Percentiles rank a stretch among this genome's conserved stretches.
Evolutionary conservation across 148 eudicot species (phyloP).

Genomic region (Camellia japonica): DNA sequence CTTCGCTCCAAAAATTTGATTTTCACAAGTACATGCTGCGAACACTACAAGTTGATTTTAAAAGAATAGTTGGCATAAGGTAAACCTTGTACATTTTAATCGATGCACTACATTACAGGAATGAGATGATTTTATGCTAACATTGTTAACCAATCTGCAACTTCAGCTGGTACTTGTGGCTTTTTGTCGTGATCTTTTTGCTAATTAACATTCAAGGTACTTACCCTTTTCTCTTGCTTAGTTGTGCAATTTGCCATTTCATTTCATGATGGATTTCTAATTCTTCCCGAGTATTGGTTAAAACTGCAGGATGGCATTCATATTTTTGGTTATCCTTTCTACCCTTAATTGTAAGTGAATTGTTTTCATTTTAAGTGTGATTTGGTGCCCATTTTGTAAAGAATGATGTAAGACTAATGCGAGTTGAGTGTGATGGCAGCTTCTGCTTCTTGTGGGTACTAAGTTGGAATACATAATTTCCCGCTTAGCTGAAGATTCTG

Average conservation of each 20-base stretch:
- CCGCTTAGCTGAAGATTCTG: constrained; percentile 65
- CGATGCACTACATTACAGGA: not conserved
- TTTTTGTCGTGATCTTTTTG: constrained; percentile 85
- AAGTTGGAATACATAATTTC: constrained; percentile 77
- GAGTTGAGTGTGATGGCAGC: constrained; percentile 41
- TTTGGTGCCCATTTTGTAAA: not conserved
- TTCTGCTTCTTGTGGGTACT: constrained; percentile 83
- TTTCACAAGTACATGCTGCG: constrained; percentile 80
- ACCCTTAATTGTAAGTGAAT: constrained; percentile 68
- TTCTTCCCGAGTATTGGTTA: not conserved
- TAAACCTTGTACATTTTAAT: constrained; percentile 19
- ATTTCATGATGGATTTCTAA: not conserved
- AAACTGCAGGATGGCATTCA: constrained; percentile 77
- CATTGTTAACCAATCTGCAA: constrained; percentile 15
- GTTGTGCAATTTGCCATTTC: not conserved
- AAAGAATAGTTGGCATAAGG: constrained; percentile 87
- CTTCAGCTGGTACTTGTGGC: constrained; percentile 95
- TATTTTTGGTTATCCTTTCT: constrained; percentile 89
- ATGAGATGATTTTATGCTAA: not conserved
- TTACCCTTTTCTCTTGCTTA: not conserved
- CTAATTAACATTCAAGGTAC: constrained; percentile 74
- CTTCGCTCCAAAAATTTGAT: constrained; percentile 42
- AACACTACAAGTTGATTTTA: constrained; percentile 80
- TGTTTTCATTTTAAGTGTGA: not conserved
- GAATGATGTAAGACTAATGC: not conserved